Percentiles rank a stretch among this genome's conserved stretches.
These are phyloP conservation scores for Gaeumannomyces tritici DNA, from an alignment of 2,329 filamentous ascomycete species.

Conservation along the genomic window DNA sequence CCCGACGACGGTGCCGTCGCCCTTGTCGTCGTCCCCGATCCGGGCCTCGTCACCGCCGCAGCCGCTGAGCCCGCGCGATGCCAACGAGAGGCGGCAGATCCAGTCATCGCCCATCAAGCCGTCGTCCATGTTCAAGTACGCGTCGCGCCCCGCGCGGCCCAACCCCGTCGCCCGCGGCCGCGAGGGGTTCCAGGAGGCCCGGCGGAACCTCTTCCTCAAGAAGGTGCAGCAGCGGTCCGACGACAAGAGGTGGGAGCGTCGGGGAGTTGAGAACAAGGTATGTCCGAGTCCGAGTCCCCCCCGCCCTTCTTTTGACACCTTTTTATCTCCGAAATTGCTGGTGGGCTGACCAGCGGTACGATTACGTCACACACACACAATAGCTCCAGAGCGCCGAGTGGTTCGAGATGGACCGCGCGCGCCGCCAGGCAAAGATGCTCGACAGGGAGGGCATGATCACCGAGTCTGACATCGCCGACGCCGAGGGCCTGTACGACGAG, in stretches of 20 bases:
- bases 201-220: conserved; percentile 60
- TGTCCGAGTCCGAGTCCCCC: neutral
- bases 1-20: conserved; percentile 41
- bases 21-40: conserved; percentile 49
- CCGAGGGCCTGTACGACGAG: conserved; percentile 22
- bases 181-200: conserved; percentile 52
- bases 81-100: conserved; percentile 12
- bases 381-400: conserved; percentile 33
- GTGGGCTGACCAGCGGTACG: neutral
- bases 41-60: conserved; percentile 39
- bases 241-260: conserved; percentile 47
- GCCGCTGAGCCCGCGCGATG: conserved; percentile 26
- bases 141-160: conserved; percentile 45
- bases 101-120: conserved; percentile 25
- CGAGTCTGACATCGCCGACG: conserved; percentile 43
- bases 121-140: conserved; percentile 32
- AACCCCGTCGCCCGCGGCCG: conserved; percentile 54
- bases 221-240: conserved; percentile 53
- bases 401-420: conserved; percentile 25
- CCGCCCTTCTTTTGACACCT: too few relatives aligned
- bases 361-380: neutral
- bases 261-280: conserved; percentile 54
- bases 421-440: conserved; percentile 26
- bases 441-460: conserved; percentile 31
- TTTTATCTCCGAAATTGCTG: neutral